Evolutionary conservation across 192 early-diverging fungal genomes (phyloP).

Genomic region (Podila clonocystis): DNA sequence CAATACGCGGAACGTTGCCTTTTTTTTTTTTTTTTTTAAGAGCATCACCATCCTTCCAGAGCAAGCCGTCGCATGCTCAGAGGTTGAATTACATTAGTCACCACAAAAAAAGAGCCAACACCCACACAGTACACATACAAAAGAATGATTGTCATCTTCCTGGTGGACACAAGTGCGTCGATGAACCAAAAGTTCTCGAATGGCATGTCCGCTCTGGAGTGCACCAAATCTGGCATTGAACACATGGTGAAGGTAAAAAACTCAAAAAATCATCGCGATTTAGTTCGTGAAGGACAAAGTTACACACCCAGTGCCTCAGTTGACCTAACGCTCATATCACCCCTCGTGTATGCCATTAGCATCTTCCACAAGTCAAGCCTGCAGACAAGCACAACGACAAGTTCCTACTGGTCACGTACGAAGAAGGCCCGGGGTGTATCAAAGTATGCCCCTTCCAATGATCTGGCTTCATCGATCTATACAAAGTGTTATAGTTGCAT

Average conservation of each 20-base stretch:
- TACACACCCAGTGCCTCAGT: not conserved
- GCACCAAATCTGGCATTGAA: slow-evolving; percentile 82
- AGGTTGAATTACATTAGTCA: too few species aligned
- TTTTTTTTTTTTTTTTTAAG: too few species aligned
- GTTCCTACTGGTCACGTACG: slow-evolving; percentile 83
- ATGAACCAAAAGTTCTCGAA: slow-evolving; percentile 77
- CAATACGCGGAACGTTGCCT: too few species aligned
- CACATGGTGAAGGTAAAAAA: slow-evolving; percentile 71
- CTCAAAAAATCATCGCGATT: too few species aligned
- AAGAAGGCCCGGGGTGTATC: slow-evolving; percentile 53
- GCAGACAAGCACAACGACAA: slow-evolving; percentile 70
- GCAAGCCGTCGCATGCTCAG: too few species aligned
- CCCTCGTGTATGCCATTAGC: slow-evolving; percentile 1
- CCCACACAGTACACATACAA: not conserved
- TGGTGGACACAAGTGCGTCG: slow-evolving; percentile 86
- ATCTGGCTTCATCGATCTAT: too few species aligned
- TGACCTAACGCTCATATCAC: not conserved
- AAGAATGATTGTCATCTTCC: slow-evolving; percentile 70
- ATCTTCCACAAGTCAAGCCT: slow-evolving; percentile 49
- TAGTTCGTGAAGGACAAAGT: too few species aligned
- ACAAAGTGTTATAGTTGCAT: not conserved
- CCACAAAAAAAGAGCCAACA: too few species aligned
- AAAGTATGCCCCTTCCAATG: slow-evolving; percentile 52
- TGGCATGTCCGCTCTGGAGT: slow-evolving; percentile 71
- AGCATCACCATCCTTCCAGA: too few species aligned